These are phyloP conservation scores for Blastocystis hominis DNA, from an alignment of 352 stramenopile genomes.

Conservation along the genomic window DNA sequence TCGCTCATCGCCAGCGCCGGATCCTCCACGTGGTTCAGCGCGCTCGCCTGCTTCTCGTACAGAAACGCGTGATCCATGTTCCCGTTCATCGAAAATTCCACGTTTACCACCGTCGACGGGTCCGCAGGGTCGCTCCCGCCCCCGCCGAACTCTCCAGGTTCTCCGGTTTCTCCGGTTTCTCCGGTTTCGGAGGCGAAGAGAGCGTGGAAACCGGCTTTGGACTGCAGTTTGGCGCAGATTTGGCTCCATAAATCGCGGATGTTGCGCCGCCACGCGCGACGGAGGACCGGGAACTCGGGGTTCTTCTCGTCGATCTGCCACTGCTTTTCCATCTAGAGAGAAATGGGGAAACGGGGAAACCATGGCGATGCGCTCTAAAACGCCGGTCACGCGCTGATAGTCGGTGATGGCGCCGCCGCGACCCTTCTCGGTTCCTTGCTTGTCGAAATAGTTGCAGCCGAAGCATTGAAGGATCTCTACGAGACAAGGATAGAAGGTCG, in stretches of 20 bases:
- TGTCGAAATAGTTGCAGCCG: constrained; percentile 45
- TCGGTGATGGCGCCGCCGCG: not conserved
- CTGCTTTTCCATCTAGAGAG: constrained; percentile 24
- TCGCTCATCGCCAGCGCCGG: not conserved
- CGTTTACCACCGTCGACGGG: not conserved
- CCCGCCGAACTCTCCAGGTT: not conserved
- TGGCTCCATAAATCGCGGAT: not conserved
- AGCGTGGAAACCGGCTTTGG: not conserved
- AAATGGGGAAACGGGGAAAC: not conserved
- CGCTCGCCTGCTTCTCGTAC: not conserved
- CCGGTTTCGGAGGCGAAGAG: not conserved
- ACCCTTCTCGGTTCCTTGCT: constrained; percentile 29
- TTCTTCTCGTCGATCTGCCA: not conserved
- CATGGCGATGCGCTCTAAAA: not conserved
- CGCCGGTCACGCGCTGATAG: not conserved
- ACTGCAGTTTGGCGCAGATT: not conserved
- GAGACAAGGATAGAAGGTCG: not conserved
- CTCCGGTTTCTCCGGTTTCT: not conserved
- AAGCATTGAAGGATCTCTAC: constrained; percentile 48
- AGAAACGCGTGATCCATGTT: not conserved
- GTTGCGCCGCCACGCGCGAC: not conserved
- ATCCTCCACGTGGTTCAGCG: not conserved
- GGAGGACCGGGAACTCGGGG: not conserved
- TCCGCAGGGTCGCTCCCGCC: not conserved
- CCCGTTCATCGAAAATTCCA: not conserved